Base-by-base conservation (phyloP, 2,329 filamentous ascomycete genomes). In the Podosphaera aphanis region DNA sequence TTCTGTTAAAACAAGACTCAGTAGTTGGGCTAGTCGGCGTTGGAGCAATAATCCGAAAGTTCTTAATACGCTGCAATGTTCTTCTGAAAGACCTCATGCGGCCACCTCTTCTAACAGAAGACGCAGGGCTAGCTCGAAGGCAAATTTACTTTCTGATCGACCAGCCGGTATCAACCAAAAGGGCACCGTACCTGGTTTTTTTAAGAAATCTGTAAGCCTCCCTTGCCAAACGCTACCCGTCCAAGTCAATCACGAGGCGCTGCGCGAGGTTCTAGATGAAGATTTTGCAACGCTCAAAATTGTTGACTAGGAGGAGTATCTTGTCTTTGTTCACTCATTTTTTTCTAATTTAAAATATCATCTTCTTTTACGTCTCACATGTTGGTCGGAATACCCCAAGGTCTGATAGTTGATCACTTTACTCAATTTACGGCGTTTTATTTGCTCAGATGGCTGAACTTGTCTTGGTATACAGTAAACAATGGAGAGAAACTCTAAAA, bases 91-190 rank as follows among this genome's bases (percentile, higher is more conserved):
- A 18, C 40, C 47, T 19, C 13, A 38, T n/a, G 23, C 46, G 15
- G 4, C 29, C 29, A 33, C 3, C 4, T 46, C 15, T 13, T 46
- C 48, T 49, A 27, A 43, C 52, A 11, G 48, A 54, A 47, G 43
- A 56, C 15, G 55, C 61, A 31, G 10, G 4, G 10, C 8, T 13
- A 33, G 29, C 11, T 33, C 29, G 11, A 33, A 33, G 8, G 11
- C 29, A 11, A 33, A 11, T 13, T 33, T 33, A 11, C 8, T 13
- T 13, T 33, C 29, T 6, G 64, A 64, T 38, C 67, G 82, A 38
- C 62, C 71, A 3, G 72, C 80, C 1, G 83, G 83, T 0, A 83
- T 90, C 57, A 90, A 90, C 55, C 83, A 88, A 57, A 69, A 73
- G 1, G 83, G 83, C 0, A 68, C 74, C 0, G 78, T 90, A 38